Conservation (phyloP, 345 rosid species). For the Eucalyptus regnans region DNA sequence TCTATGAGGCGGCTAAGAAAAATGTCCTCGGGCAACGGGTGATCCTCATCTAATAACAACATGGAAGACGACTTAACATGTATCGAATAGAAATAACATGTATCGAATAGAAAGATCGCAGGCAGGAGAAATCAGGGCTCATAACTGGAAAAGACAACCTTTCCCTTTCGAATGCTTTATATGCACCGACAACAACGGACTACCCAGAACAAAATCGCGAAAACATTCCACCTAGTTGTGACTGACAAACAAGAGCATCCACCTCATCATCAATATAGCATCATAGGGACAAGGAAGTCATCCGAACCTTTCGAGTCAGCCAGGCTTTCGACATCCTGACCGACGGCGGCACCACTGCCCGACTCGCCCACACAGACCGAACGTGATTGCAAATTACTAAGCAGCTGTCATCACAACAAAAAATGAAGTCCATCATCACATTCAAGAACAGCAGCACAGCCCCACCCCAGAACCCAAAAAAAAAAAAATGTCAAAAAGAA, state of each 20-base stretch:
- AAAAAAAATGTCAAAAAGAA: not conserved
- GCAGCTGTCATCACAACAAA: slow-evolving; percentile 26
- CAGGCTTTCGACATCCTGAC: not conserved
- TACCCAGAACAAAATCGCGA: slow-evolving; percentile 3
- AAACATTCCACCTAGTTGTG: not conserved
- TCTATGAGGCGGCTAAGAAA: slow-evolving; percentile 63
- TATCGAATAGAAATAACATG: not conserved
- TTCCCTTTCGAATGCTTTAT: not conserved
- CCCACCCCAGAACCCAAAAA: not conserved
- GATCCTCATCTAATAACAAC: slow-evolving; percentile 28
- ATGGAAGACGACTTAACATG: slow-evolving; percentile 3
- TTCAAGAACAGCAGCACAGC: not conserved
- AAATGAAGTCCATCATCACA: not conserved
- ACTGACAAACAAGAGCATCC: not conserved
- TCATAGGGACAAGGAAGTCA: not conserved
- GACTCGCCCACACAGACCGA: slow-evolving; percentile 34
- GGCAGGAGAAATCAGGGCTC: not conserved
- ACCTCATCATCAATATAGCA: not conserved
- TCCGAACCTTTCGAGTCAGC: not conserved
- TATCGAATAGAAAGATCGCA: not conserved
- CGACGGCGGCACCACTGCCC: not conserved
- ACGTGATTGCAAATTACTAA: slow-evolving; percentile 45
- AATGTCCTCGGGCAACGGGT: slow-evolving; percentile 33
- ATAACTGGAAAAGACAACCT: not conserved
- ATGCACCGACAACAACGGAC: slow-evolving; percentile 33